Percentiles rank a stretch among this genome's conserved stretches.
These are phyloP conservation scores for Tetrapisispora namnaoensis DNA, from an alignment of 805 yeast genomes.

Conservation along the genomic window DNA sequence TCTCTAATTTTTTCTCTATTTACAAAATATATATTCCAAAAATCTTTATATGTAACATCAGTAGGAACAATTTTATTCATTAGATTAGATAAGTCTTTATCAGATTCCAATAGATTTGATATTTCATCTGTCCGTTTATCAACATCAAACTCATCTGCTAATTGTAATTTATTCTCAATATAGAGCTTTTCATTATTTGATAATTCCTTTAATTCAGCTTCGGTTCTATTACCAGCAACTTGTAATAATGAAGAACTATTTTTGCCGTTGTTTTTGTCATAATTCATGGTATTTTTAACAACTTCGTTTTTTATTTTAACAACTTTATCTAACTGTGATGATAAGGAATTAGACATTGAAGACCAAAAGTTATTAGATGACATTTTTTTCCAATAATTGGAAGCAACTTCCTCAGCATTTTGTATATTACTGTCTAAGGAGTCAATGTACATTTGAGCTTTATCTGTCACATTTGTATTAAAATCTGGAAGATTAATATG, in stretches of 20 bases:
- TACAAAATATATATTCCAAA: slow-evolving; percentile 68
- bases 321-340: slow-evolving; percentile 15
- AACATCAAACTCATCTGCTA: slow-evolving; percentile 30
- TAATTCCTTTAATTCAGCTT: slow-evolving; percentile 49
- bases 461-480: slow-evolving; percentile 18
- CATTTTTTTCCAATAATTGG: slow-evolving; percentile 30
- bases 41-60: slow-evolving; percentile 44
- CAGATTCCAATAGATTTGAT: slow-evolving; percentile 36
- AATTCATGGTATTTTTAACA: slow-evolving; percentile 6
- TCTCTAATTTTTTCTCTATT: slow-evolving; percentile 43
- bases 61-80: slow-evolving; percentile 62
- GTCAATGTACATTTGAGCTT: slow-evolving; percentile 57
- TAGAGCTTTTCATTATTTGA: slow-evolving; percentile 42
- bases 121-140: slow-evolving; percentile 44
- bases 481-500: slow-evolving; percentile 18
- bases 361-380: slow-evolving; percentile 24
- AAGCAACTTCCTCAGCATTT: slow-evolving; percentile 59
- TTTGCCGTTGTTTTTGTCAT: slow-evolving; percentile 21
- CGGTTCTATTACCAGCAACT: slow-evolving; percentile 45
- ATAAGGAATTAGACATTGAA: slow-evolving; percentile 13
- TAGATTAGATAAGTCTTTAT: slow-evolving; percentile 43
- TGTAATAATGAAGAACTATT: slow-evolving; percentile 27
- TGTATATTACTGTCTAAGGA: slow-evolving; percentile 67
- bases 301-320: slow-evolving; percentile 9
- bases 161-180: slow-evolving; percentile 20